phyloP scores from a whole-genome alignment of 768 basidiomycete genomes.

The Rhodotorula paludigena region DNA sequence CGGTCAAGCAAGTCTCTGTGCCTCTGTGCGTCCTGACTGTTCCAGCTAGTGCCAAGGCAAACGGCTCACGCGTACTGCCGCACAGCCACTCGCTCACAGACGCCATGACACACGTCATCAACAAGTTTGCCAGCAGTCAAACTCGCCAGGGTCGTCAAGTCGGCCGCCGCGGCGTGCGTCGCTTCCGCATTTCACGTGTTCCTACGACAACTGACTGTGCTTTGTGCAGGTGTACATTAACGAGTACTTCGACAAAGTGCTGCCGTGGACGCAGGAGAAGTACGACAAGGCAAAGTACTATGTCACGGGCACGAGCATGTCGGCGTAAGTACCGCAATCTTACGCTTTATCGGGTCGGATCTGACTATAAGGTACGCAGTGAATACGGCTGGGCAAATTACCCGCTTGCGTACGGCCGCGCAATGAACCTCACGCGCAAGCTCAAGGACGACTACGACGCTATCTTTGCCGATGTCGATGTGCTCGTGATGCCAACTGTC shows the following conservation, averaged over 20 bases:
- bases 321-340: not conserved
- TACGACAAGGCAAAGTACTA: constrained; percentile 47
- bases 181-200: too few relatives aligned
- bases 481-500: constrained; percentile 50
- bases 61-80: not conserved
- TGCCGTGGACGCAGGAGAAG: constrained; percentile 50
- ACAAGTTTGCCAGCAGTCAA: constrained; percentile 19
- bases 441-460: constrained; percentile 48
- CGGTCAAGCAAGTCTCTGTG: constrained; percentile 50
- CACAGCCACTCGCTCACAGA: constrained; percentile 4
- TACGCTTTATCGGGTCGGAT: not conserved
- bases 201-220: too few relatives aligned
- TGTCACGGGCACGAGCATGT: constrained; percentile 4
- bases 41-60: constrained; percentile 10
- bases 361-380: not conserved
- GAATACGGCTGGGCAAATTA: constrained; percentile 42
- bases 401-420: constrained; percentile 47
- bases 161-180: constrained; percentile 45
- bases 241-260: constrained; percentile 45
- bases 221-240: constrained; percentile 50
- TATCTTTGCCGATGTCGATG: constrained; percentile 44
- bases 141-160: constrained; percentile 41
- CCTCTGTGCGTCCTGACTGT: constrained; percentile 44
- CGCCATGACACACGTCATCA: constrained; percentile 41
- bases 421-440: constrained; percentile 50